Conservation (phyloP, 176 grass and related monocot species). For the Pharus latifolius region DNA sequence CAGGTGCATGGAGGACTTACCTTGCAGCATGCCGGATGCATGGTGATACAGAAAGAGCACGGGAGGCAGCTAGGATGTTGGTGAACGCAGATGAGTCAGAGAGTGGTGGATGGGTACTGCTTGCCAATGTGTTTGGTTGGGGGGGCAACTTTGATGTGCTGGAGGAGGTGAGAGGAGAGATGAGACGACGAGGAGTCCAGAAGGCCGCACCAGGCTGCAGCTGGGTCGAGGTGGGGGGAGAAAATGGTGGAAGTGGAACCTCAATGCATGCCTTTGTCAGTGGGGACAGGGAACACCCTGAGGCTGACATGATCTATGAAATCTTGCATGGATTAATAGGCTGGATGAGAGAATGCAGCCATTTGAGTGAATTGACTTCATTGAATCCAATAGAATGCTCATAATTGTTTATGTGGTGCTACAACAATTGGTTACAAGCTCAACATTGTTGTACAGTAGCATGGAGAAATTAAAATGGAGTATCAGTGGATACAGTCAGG, state of each 20-base stretch:
- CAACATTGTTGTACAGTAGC: not conserved
- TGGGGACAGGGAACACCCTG: conserved; percentile 19
- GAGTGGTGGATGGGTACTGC: conserved; percentile 41
- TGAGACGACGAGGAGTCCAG: conserved; percentile 35
- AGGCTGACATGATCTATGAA: conserved; percentile 33
- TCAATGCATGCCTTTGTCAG: conserved; percentile 31
- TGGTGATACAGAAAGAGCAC: conserved; percentile 32
- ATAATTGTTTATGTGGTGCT: not conserved
- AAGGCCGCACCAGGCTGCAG: conserved; percentile 39
- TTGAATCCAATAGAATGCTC: conserved; percentile 8
- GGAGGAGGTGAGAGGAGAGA: conserved; percentile 36
- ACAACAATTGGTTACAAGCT: not conserved
- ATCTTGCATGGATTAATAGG: conserved; percentile 19
- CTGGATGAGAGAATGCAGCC: conserved; percentile 29
- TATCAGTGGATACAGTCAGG: conserved; percentile 29
- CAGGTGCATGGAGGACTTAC: conserved; percentile 46
- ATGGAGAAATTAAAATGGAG: conserved; percentile 36
- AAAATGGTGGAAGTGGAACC: conserved; percentile 7
- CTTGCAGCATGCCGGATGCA: conserved; percentile 50
- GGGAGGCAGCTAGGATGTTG: conserved; percentile 39
- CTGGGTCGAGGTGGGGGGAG: conserved; percentile 32
- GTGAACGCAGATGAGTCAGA: conserved; percentile 9
- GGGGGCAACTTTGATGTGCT: conserved; percentile 42
- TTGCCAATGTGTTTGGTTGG: conserved; percentile 33
- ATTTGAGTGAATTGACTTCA: not conserved